A percentile compares a stretch with the other conserved stretches of the same genome.
Evolutionary conservation across 2,329 filamentous ascomycete species (phyloP).

Genomic region (Stachybotrys chlorohalonatus): DNA sequence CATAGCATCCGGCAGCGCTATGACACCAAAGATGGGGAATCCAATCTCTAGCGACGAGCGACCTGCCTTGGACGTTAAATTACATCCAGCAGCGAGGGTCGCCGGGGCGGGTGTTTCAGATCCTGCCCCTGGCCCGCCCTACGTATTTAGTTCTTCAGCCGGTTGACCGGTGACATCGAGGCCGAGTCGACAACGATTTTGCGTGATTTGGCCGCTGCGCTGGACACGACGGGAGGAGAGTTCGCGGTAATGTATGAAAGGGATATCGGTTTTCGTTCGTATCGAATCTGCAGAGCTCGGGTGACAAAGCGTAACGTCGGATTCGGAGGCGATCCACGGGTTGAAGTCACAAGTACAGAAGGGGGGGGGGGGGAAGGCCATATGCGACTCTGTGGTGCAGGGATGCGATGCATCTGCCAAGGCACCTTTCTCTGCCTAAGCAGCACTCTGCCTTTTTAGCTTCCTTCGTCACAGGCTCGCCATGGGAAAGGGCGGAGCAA

Average conservation of each 20-base stretch:
- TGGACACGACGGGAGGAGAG: too few relatives aligned
- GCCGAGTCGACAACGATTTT: background rate
- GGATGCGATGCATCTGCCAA: background rate
- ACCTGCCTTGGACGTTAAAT: background rate
- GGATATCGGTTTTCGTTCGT: too few relatives aligned
- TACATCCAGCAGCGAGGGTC: background rate
- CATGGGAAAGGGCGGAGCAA: background rate
- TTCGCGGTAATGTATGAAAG: too few relatives aligned
- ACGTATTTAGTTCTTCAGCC: too few relatives aligned
- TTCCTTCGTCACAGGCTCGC: background rate
- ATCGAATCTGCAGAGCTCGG: background rate
- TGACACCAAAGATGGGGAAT: background rate
- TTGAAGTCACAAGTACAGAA: too few relatives aligned
- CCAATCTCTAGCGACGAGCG: background rate
- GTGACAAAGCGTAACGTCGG: background rate
- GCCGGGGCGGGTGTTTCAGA: background rate
- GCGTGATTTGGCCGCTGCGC: too few relatives aligned
- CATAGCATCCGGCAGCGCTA: background rate
- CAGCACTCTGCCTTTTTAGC: background rate
- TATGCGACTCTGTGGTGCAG: background rate
- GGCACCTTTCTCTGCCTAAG: background rate
- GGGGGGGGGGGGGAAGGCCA: too few relatives aligned
- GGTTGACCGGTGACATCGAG: background rate
- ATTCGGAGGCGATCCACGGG: background rate
- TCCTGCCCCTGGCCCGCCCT: background rate